Evolutionary conservation across 2,329 filamentous ascomycete species (phyloP), one percentile per base, ranked within the genome.

Genomic region (Pestalotiopsis fici): DNA sequence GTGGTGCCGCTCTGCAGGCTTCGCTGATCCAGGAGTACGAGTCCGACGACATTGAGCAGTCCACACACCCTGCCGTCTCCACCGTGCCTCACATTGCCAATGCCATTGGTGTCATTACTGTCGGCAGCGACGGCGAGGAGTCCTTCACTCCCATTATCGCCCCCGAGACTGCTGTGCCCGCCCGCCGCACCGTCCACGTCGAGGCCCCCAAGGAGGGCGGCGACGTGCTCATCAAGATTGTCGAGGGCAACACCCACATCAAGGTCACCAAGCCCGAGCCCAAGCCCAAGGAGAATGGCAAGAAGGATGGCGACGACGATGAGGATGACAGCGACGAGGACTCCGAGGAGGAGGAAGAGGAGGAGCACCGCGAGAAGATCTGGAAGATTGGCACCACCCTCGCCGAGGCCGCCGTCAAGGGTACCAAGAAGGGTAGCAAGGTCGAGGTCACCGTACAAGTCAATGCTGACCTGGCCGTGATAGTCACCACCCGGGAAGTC

Each of bases 11-110:
- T 37, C 94, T 99, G 74, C 96, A 99, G 83, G 96, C 96, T 47
- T 97, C 91, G 69, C 85, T 99, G 71, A 94, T 99, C 79, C 91
- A 95, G 80, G 95, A 97, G 81, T 99, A 97, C 81, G 96, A 99
- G 75, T 87, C 90, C 73, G 91, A 94, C 72, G 95, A 98, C 78
- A 97, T 99, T 74, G 93, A 97, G 79, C 95, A 98, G 86, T 97
- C 93, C 70, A 97, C 94, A 60, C 95, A 99, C 85, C 91, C 96
- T 64, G 93, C 94, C 78, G 94, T 99, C 71, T 98, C 95, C 39
- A 95, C 95, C 18, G 94, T 97, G 64, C 94, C 94, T 74, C 96
- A 99, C 84, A 90, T 97, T 70, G 86, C 89, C 74, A 92, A 95
- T 78, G 93, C 95, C 70, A 93, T 99, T 70, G 96, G 96, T 78